A percentile compares a stretch with the other conserved stretches of the same genome.
Conservation (phyloP, 805 yeast species). For the Candida broadrunensis region DNA sequence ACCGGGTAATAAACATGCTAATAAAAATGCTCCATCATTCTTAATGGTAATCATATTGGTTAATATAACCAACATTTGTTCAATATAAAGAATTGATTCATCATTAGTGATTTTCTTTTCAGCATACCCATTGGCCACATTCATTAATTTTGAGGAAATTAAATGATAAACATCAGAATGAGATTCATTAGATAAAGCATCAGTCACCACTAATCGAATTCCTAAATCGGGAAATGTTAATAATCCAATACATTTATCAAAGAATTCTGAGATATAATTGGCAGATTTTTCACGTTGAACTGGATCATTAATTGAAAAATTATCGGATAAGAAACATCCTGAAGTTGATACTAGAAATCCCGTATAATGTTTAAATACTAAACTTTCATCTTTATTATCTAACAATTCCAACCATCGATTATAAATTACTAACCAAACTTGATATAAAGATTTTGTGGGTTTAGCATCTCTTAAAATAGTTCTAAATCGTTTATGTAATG, state of each 20-base stretch:
- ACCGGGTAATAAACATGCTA: conserved; percentile 29
- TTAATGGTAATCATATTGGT: conserved; percentile 35
- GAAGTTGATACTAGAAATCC: conserved; percentile 72
- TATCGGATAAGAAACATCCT: conserved; percentile 51
- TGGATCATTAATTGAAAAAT: conserved; percentile 19
- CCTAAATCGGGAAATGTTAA: conserved; percentile 48
- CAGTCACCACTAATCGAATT: conserved; percentile 68
- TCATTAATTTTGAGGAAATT: conserved; percentile 44
- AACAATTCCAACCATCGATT: conserved; percentile 44
- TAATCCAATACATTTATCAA: conserved; percentile 48
- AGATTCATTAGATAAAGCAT: conserved; percentile 62
- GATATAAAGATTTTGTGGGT: conserved; percentile 28
- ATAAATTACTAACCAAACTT: conserved; percentile 46
- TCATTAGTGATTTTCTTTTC: conserved; percentile 22
- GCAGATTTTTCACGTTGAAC: conserved; percentile 27
- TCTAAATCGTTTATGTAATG: conserved; percentile 67
- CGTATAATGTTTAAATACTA: conserved; percentile 61
- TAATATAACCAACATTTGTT: conserved; percentile 47
- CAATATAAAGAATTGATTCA: conserved; percentile 39
- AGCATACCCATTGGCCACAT: conserved; percentile 30
- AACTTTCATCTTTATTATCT: conserved; percentile 33
- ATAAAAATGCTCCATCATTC: conserved; percentile 33
- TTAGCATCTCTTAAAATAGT: conserved; percentile 22
- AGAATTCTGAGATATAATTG: conserved; percentile 43
- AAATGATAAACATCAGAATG: conserved; percentile 55